Evolutionary conservation across 139 green algal species (phyloP), one percentile per base, ranked within the genome.

Genomic region (Monoraphidium neglectum): DNA sequence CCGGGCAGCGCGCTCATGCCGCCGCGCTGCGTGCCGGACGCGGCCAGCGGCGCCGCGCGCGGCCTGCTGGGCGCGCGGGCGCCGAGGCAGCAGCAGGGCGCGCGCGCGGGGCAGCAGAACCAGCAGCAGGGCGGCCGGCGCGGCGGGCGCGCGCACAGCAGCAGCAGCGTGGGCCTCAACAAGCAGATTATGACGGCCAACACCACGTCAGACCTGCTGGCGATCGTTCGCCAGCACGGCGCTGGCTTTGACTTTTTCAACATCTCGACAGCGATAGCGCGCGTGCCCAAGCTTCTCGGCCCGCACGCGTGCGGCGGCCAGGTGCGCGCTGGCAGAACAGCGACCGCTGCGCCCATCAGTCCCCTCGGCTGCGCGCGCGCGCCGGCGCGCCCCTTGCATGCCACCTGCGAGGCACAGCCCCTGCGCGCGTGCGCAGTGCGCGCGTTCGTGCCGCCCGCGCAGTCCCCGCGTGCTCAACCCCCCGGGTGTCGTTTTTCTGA

Each of bases 201-300:
- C 64, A 83, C 23, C 61, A 62, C 54, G 13, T 33, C 47, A 12
- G 74, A 87, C 32, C 82, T 94, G n/a, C 62, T 91, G 21, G 68
- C 64, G 28, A 63, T 94, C 2, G 78, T 91, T 46, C 79, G 83
- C 3, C 76, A 82, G 36, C 63, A 86, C 43, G 75, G 70, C 21
- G 24, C 61, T 13, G 53, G 84, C 0, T 89, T 93, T 57, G 87
- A 90, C 75, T 77, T 79, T 49, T 90, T 95, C 81, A 96, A 95
- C 80, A 76, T 91, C 62, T 85, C 80, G 63, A 90, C 84, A 12
- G 87, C 92, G 1, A 82, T 96, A 38, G 83, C 92, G 16, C 79
- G 86, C 5, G 66, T 91, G 56, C 90, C 88, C 37, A 94, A 92
- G 74, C 71, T 94, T n/a, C 74, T 85, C 15, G 70, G 66, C 37